These are phyloP conservation scores for Pseudozyma sp. DNA, from an alignment of 1,284 basidiomycete genomes.

Conservation along the genomic window DNA sequence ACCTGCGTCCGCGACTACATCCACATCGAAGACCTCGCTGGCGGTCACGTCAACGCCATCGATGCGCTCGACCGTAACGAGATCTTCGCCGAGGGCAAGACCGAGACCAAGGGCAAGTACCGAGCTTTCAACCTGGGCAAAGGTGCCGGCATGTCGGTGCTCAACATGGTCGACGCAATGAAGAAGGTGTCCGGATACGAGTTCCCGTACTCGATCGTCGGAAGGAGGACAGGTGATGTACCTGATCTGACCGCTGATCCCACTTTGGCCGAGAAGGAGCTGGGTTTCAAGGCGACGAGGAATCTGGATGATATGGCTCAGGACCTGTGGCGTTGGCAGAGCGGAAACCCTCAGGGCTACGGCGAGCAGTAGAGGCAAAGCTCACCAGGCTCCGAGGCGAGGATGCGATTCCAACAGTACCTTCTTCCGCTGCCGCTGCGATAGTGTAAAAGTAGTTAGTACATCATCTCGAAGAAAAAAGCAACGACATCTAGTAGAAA, in stretches of 20 bases:
- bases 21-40: slow-evolving; percentile 93
- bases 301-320: slow-evolving; percentile 61
- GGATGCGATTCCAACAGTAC: too few relatives aligned
- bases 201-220: slow-evolving; percentile 81
- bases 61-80: slow-evolving; percentile 81
- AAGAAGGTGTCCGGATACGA: slow-evolving; percentile 88
- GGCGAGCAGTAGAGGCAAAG: slow-evolving; percentile 37
- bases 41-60: slow-evolving; percentile 91
- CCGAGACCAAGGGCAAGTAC: slow-evolving; percentile 73
- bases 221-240: slow-evolving; percentile 88
- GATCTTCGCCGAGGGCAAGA: slow-evolving; percentile 68
- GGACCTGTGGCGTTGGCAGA: slow-evolving; percentile 69
- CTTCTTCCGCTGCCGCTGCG: too few relatives aligned
- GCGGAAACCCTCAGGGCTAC: slow-evolving; percentile 70
- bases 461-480: too few relatives aligned
- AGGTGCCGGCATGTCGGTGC: slow-evolving; percentile 89
- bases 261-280: slow-evolving; percentile 87
- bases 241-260: slow-evolving; percentile 97
- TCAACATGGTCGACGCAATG: slow-evolving; percentile 97
- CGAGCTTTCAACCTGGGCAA: slow-evolving; percentile 97
- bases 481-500: too few relatives aligned
- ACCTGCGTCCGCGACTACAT: slow-evolving; percentile 87
- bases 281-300: slow-evolving; percentile 86
- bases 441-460: too few relatives aligned
- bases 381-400: neutral